Evolutionary conservation across 2,329 filamentous ascomycete species (phyloP), one percentile per base, ranked within the genome.

Genomic region (Penicillium hordei): DNA sequence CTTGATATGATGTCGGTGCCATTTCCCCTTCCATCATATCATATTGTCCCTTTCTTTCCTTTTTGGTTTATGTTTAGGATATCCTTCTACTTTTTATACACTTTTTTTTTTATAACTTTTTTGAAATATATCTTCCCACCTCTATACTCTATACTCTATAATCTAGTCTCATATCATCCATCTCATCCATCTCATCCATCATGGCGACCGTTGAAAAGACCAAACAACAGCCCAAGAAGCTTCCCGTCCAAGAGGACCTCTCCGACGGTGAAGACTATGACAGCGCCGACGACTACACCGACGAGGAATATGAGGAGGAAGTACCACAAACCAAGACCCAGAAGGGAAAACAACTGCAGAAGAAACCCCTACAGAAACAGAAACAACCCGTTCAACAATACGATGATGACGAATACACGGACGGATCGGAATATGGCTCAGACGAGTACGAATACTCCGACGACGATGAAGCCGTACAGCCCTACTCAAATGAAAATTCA

Each of bases 171-270:
- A 21, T 31, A 27, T 21, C 42, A 43, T 43, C 31, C 27, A 45
- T 31, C 43, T 27, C 39, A 39, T 39, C 29, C 25, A 39, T 34
- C 23, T n/a, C 29, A 34, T 36, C n/a, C 51, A 68, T 9, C 43
- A 70, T 70, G 65, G 71, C 69, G 17, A 68, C 70, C 50, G 60
- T 64, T 50, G 66, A 70, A 54, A 71, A 73, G 56, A 61, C 68
- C 31, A 60, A 67, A 57, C 56, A 68, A 51, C 58, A 70, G 52
- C 60, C 69, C 45, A 62, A 67, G 50, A 61, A 64, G 44, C 57
- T 65, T 39, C 52, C 65, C 25, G 65, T 69, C 17, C 65, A 65
- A 29, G 67, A 72, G 7, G 65, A 73, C 31, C 60, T 67, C 25
- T 64, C 62, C 27, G 61, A 65, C n/a, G 68, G 60, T 2, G 68